Conservation (phyloP, 257 asterid genomes). For the Capsicum pubescens region DNA sequence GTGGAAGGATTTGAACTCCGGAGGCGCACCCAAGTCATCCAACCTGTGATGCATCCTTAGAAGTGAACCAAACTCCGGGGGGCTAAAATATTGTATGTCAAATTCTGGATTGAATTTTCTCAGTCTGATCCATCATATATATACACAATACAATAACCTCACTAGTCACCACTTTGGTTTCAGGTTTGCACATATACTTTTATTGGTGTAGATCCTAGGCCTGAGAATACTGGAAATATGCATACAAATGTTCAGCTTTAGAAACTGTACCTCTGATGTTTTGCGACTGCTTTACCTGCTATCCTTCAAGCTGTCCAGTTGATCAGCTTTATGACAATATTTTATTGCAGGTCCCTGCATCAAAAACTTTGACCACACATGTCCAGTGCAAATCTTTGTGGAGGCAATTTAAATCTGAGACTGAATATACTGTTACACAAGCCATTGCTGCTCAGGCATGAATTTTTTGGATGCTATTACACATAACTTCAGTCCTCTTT, state of each 20-base stretch:
- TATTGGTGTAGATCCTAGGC: neutral
- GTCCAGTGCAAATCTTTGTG: conserved; percentile 87
- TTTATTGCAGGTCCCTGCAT: conserved; percentile 61
- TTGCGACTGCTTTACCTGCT: neutral
- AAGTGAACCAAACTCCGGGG: neutral
- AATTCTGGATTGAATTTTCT: neutral
- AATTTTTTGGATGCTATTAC: neutral
- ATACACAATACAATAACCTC: neutral
- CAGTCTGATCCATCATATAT: neutral
- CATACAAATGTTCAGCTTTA: neutral
- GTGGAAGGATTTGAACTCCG: neutral
- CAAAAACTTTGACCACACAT: conserved; percentile 83
- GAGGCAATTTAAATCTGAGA: conserved; percentile 88
- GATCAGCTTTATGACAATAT: neutral
- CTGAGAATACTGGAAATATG: neutral
- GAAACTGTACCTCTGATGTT: conserved; percentile 10
- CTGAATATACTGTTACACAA: conserved; percentile 84
- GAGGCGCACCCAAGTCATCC: neutral
- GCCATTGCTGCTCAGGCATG: conserved; percentile 91
- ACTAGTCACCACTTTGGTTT: neutral
- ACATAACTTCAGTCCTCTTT: neutral
- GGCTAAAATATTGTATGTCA: neutral
- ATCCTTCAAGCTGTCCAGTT: neutral
- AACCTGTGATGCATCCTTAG: neutral
- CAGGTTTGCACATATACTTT: neutral